Evolutionary conservation across 2,329 filamentous ascomycete genomes (phyloP), one percentile per base, ranked within the genome.

Genomic region (Fusarium tricinctum): DNA sequence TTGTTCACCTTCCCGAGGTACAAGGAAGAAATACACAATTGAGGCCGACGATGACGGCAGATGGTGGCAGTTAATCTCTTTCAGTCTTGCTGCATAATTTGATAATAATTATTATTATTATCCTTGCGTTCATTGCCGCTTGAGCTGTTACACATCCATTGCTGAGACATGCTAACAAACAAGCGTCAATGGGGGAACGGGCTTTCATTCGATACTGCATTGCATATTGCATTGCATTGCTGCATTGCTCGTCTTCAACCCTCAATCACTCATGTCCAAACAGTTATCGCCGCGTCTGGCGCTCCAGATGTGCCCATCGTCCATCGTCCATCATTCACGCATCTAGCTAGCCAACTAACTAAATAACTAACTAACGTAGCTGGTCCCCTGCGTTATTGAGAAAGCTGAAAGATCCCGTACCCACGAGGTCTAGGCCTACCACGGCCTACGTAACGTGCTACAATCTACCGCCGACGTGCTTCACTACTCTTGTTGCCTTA

Each of bases 21-120:
- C 39, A 72, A 53, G 46, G 15, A 55, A 54, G 35, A 45, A 19
- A 55, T 55, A 56, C 47, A 58, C 54, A 69, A 66, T 68, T 66
- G 64, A 70, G 64, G 64, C 60, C 63, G 66, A 63, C 61, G 46
- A 69, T 69, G 66, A 69, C 66, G 61, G 66, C 56, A 69, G 66
- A 69, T 46, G 49, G 46, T 26, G 19, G 32, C 20, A 23, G 30
- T 47, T 40, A 54, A 68, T 59, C 45, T 66, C 66, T 54, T 64
- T 58, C 55, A 54, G 50, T 63, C 50, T 66, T 39, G 28, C 20
- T 55, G 54, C 50, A 69, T 40, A 20, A 15, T 30, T 32, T 20
- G 33, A 44, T 30, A 23, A 23, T 23, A 23, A 23, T 23, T 8
- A 23, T 23, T 8, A 23, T 23, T 23, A 23, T 28, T 17, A 40